A percentile compares a stretch with the other conserved stretches of the same genome.
Conservation (phyloP, 257 asterid species). For the Solanum sejunctum region DNA sequence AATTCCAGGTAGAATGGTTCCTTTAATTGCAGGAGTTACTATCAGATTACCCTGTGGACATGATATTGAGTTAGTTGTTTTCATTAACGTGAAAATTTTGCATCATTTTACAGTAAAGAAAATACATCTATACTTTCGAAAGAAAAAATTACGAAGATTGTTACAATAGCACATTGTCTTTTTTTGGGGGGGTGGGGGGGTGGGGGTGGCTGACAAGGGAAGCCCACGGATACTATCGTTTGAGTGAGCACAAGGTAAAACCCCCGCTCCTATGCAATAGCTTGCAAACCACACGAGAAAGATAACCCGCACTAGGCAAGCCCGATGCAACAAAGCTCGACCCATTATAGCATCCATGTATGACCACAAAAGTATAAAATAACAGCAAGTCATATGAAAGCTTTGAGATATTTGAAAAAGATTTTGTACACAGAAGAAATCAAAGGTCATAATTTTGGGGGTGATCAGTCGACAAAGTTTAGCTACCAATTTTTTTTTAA, state of each 20-base stretch:
- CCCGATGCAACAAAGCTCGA: too few species aligned
- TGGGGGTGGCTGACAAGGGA: too few species aligned
- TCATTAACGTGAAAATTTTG: not conserved
- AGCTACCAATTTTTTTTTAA: not conserved
- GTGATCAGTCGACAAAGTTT: not conserved
- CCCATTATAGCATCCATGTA: not conserved
- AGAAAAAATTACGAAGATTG: not conserved
- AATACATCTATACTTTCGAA: not conserved
- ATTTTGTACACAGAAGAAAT: not conserved
- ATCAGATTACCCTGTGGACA: constrained; percentile 27
- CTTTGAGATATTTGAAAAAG: not conserved
- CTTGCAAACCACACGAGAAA: too few species aligned
- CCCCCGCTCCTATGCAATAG: too few species aligned
- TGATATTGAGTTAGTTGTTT: not conserved
- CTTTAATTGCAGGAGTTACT: constrained; percentile 32
- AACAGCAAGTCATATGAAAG: not conserved
- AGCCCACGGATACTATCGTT: too few species aligned
- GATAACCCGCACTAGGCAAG: too few species aligned
- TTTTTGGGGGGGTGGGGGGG: too few species aligned
- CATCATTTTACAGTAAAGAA: not conserved
- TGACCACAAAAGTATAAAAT: not conserved
- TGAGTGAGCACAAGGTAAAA: too few species aligned
- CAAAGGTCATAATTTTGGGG: not conserved
- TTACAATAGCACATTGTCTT: not conserved
- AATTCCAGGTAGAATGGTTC: constrained; percentile 43